These are phyloP conservation scores for Stevia rebaudiana DNA, from an alignment of 140 eudicot genomes.

Conservation along the genomic window DNA sequence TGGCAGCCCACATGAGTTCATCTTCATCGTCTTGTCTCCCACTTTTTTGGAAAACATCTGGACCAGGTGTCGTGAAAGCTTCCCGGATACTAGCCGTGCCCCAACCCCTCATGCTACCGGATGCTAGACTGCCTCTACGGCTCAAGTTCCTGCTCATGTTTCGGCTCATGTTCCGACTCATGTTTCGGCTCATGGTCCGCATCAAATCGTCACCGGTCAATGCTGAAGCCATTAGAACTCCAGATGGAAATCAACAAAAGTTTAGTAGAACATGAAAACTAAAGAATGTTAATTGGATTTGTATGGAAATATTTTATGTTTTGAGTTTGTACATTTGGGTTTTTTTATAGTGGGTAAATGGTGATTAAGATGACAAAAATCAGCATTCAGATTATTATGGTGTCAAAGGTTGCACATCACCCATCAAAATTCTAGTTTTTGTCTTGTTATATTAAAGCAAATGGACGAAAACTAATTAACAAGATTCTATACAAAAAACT, in stretches of 20 bases:
- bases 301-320: slow-evolving; percentile 4
- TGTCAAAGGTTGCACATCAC: background rate
- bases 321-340: slow-evolving; percentile 10
- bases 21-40: slow-evolving; percentile 41
- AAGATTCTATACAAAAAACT: too few species aligned
- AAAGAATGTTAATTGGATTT: slow-evolving; percentile 12
- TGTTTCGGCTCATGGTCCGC: slow-evolving; percentile 45
- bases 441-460: slow-evolving; percentile 10
- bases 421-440: slow-evolving; percentile 19
- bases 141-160: too few species aligned
- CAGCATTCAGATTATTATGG: slow-evolving; percentile 9
- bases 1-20: slow-evolving; percentile 54
- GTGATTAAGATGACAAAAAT: slow-evolving; percentile 23
- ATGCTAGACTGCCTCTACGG: slow-evolving; percentile 35
- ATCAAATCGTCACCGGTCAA: slow-evolving; percentile 48
- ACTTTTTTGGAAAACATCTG: slow-evolving; percentile 31
- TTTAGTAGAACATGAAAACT: slow-evolving; percentile 25
- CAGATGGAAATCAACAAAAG: background rate
- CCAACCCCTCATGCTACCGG: slow-evolving; percentile 45
- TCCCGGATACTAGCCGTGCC: slow-evolving; percentile 40
- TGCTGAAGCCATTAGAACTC: slow-evolving; percentile 44
- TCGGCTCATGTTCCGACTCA: slow-evolving; percentile 34
- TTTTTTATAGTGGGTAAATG: slow-evolving; percentile 24
- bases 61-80: slow-evolving; percentile 34
- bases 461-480: too few species aligned